phyloP scores from a whole-genome alignment of 1,284 basidiomycete species.

The Ceratorhiza oryzae-sativae region DNA sequence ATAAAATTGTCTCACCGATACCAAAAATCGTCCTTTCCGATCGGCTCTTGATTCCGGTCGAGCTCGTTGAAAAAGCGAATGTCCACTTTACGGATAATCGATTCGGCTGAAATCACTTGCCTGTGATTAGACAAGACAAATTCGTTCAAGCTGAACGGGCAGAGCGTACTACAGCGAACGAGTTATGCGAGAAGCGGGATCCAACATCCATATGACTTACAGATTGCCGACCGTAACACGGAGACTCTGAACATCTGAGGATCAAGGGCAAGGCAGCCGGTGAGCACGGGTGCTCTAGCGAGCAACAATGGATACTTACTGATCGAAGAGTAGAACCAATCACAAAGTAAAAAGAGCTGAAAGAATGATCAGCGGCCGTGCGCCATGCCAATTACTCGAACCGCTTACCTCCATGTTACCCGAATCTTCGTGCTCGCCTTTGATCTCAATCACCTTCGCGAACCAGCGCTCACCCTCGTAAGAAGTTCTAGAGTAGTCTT shows the following conservation, averaged over 20 bases:
- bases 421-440: background rate
- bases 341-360: background rate
- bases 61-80: constrained; percentile 24
- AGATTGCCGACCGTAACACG: background rate
- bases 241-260: background rate
- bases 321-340: constrained; percentile 23
- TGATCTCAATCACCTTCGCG: constrained; percentile 18
- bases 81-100: background rate
- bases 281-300: background rate
- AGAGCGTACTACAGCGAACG: background rate
- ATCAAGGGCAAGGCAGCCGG: background rate
- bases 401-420: background rate
- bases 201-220: background rate
- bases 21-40: background rate
- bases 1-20: constrained; percentile 4
- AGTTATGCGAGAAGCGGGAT: background rate
- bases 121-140: constrained; percentile 8
- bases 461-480: constrained; percentile 4
- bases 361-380: background rate
- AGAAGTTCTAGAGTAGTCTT: constrained; percentile 7
- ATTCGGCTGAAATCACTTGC: background rate
- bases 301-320: background rate
- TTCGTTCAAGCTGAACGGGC: constrained; percentile 12
- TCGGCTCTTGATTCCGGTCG: background rate
- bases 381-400: background rate